Conservation (phyloP, 2,329 filamentous ascomycete species). For the Lasiodiplodia theobromae region DNA sequence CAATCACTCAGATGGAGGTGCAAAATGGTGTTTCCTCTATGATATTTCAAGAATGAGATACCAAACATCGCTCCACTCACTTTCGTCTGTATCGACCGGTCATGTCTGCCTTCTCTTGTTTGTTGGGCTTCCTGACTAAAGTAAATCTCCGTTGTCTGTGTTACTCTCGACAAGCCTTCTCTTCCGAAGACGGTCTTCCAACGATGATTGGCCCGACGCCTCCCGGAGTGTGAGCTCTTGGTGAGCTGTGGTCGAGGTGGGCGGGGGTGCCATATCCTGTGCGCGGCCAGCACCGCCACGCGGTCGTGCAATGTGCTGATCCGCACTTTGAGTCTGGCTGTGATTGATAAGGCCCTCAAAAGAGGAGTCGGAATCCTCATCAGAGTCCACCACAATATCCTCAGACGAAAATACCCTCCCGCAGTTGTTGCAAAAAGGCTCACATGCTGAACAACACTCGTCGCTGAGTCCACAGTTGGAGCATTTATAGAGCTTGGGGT, state of each 20-base stretch:
- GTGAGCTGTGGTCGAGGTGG: background rate
- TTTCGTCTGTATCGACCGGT: background rate
- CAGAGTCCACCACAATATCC: background rate
- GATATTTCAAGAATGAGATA: too few relatives aligned
- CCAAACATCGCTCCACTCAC: too few relatives aligned
- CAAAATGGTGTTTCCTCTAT: too few relatives aligned
- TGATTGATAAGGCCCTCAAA: background rate
- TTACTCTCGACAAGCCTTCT: background rate
- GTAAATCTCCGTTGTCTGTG: background rate
- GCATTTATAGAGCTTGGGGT: background rate
- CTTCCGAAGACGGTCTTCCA: background rate
- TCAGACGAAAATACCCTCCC: background rate
- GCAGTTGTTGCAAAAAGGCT: background rate
- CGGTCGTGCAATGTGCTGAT: background rate
- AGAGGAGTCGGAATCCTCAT: background rate
- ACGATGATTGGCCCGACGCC: background rate
- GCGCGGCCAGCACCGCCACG: background rate
- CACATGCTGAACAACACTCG: background rate
- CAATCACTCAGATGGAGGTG: too few relatives aligned
- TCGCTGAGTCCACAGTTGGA: background rate
- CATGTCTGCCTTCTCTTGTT: background rate
- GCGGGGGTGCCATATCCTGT: background rate
- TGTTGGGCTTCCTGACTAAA: background rate
- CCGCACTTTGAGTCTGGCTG: background rate
- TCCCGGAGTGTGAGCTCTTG: background rate